A percentile compares a stretch with the other conserved stretches of the same genome.
Conservation (phyloP, 768 basidiomycete genomes). For the Suillus spraguei region DNA sequence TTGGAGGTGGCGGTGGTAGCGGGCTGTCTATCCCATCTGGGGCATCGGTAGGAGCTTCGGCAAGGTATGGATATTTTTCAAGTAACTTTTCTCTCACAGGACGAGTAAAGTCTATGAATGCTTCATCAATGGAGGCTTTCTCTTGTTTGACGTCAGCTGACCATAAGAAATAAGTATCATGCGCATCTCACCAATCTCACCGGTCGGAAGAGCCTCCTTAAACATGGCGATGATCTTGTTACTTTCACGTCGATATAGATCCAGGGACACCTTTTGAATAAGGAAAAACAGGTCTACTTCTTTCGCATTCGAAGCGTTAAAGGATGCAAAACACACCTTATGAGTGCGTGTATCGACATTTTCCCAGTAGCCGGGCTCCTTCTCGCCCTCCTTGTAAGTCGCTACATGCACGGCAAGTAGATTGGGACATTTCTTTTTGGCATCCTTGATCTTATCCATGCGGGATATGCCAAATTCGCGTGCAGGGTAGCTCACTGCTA, state of each 20-base stretch:
- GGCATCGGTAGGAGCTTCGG: slow-evolving; percentile 65
- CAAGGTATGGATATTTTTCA: slow-evolving; percentile 75
- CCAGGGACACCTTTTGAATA: slow-evolving; percentile 81
- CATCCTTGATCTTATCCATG: slow-evolving; percentile 82
- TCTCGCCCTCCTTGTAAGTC: slow-evolving; percentile 88
- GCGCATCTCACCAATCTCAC: slow-evolving; percentile 71
- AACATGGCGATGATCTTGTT: slow-evolving; percentile 84
- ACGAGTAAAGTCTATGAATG: slow-evolving; percentile 88
- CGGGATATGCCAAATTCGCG: slow-evolving; percentile 92
- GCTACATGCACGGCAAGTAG: slow-evolving; percentile 90
- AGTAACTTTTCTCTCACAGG: slow-evolving; percentile 79
- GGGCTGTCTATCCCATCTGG: slow-evolving; percentile 74
- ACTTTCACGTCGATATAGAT: slow-evolving; percentile 91
- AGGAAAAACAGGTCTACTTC: slow-evolving; percentile 4
- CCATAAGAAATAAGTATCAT: background rate
- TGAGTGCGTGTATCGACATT: slow-evolving; percentile 87
- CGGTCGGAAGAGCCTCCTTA: slow-evolving; percentile 73
- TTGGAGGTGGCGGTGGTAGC: slow-evolving; percentile 70
- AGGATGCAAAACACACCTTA: slow-evolving; percentile 57
- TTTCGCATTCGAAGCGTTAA: slow-evolving; percentile 6
- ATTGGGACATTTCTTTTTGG: slow-evolving; percentile 83
- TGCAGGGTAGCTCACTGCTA: slow-evolving; percentile 96
- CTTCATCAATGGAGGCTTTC: slow-evolving; percentile 97
- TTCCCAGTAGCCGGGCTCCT: slow-evolving; percentile 90
- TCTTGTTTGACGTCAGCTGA: slow-evolving; percentile 48